Base-by-base conservation (phyloP, 805 yeast genomes). In the Metschnikowia cubensis region DNA sequence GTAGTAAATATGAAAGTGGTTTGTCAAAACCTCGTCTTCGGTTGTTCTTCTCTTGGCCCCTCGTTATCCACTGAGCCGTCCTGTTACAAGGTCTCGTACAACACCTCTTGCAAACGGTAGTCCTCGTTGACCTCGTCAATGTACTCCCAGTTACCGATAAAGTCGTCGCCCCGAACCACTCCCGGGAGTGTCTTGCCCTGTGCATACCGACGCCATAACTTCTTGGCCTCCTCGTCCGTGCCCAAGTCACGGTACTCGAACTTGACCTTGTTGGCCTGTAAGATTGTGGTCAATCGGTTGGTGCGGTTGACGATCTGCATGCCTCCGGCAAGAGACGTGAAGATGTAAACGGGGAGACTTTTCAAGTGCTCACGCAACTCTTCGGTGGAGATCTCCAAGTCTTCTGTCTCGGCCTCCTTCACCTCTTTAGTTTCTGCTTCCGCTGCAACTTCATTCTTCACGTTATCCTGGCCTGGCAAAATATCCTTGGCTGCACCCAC, bases 311-410 rank as follows among this genome's bases (percentile, higher is more conserved):
- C 80, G 66, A 91, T 81, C 64, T 85, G 87, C 77, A 82, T 84
- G 1, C 94, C 95, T 25, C 96, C 95, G 0, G 96, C 92, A 40
- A 89, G 73, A 0, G 97, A 91, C 0, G 97, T 90, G 69, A 76
- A 89, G 22, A 90, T 65, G 65, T 81, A 89, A 20, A 89, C 83
- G 2, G 94, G 91, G 50, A 64, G 71, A n/a, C 74, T 60, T 52
- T 73, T 71, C 43, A 73, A 60, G 54, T 74, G 75, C 57, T 69
- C 68, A 44, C 75, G 70, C 42, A 72, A 58, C 47, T 73, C 78
- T 52, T 71, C 77, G 5, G 76, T 71, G 6, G 74, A 67, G 4
- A 74, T 59, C 25, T 68, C 69, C 21, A 67, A 64, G 18, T 61
- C 63, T 11, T 65, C 72, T 4, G 55, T 55, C 11, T 54, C 29